phyloP scores from a whole-genome alignment of 306 rosid species.

The Corylus americana region DNA sequence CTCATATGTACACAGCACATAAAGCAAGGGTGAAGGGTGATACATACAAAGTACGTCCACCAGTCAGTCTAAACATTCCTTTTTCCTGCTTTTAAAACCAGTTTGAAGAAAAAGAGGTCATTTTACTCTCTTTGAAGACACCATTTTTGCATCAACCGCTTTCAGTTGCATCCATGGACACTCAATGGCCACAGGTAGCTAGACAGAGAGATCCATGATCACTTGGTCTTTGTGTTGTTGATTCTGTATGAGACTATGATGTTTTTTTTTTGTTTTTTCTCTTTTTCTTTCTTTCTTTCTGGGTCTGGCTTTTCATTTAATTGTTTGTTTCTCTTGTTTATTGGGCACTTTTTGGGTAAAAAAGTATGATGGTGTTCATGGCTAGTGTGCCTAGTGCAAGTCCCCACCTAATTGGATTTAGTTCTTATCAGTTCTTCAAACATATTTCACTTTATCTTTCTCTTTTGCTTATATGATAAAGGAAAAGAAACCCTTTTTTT shows the following conservation, averaged over 20 bases:
- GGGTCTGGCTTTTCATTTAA: background rate
- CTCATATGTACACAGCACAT: constrained; percentile 21
- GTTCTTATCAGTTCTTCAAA: constrained; percentile 37
- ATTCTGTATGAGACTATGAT: background rate
- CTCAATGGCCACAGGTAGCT: constrained; percentile 91
- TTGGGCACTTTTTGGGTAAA: constrained; percentile 7
- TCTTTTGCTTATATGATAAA: constrained; percentile 38
- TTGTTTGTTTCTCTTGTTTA: constrained; percentile 3
- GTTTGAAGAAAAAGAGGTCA: constrained; percentile 24
- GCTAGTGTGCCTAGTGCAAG: constrained; percentile 21
- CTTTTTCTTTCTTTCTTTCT: background rate
- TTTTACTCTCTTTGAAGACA: constrained; percentile 20
- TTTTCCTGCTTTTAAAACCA: constrained; percentile 40
- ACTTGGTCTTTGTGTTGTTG: background rate
- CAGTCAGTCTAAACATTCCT: constrained; percentile 32
- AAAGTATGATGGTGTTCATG: constrained; percentile 21
- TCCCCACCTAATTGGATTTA: constrained; percentile 36
- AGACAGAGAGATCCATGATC: constrained; percentile 6
- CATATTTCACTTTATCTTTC: constrained; percentile 48
- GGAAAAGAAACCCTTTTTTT: constrained; percentile 21
- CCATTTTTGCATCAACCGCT: constrained; percentile 20
- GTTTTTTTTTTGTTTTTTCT: background rate
- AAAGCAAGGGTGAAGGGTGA: constrained; percentile 26
- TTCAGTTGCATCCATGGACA: constrained; percentile 63
- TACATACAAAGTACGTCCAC: constrained; percentile 41